Percentiles rank a stretch among this genome's conserved stretches.
Evolutionary conservation across 75 land plant genomes (phyloP).

Genomic region (Pinus tabuliformis): DNA sequence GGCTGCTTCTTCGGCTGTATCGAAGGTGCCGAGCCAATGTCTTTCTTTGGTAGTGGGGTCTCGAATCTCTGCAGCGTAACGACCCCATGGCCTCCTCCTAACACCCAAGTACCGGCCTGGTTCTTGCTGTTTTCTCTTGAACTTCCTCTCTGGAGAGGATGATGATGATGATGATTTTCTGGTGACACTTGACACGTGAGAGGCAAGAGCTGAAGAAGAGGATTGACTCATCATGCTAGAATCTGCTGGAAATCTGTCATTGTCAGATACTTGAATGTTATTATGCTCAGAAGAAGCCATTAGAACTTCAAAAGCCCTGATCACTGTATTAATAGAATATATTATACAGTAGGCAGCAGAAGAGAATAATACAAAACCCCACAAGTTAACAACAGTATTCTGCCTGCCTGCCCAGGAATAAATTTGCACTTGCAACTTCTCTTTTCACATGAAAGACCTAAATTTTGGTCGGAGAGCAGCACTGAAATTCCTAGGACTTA

Average conservation of each 20-base stretch:
- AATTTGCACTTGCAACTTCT: too few relatives aligned
- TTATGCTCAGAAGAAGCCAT: background rate
- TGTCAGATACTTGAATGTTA: slow-evolving; percentile 9
- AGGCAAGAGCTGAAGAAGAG: background rate
- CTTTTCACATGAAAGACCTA: too few relatives aligned
- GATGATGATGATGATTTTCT: background rate
- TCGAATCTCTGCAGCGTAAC: slow-evolving; percentile 25
- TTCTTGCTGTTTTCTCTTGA: slow-evolving; percentile 12
- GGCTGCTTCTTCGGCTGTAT: slow-evolving; percentile 21
- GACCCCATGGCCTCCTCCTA: slow-evolving; percentile 21
- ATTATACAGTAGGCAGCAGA: too few relatives aligned
- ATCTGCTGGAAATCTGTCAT: background rate
- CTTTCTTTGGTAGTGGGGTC: slow-evolving; percentile 19
- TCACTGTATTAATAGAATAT: slow-evolving; percentile 4
- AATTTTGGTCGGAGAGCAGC: too few relatives aligned
- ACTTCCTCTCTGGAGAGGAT: slow-evolving; percentile 3
- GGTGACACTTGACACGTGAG: background rate
- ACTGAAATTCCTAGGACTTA: too few relatives aligned
- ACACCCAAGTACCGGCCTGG: slow-evolving; percentile 17
- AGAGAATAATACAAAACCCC: too few relatives aligned
- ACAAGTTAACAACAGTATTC: background rate
- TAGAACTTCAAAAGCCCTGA: background rate
- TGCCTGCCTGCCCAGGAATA: background rate
- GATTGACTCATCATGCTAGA: background rate
- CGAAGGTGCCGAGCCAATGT: slow-evolving; percentile 23